Conservation (phyloP, 352 stramenopile genomes). For the Phytopythium oedochilum region DNA sequence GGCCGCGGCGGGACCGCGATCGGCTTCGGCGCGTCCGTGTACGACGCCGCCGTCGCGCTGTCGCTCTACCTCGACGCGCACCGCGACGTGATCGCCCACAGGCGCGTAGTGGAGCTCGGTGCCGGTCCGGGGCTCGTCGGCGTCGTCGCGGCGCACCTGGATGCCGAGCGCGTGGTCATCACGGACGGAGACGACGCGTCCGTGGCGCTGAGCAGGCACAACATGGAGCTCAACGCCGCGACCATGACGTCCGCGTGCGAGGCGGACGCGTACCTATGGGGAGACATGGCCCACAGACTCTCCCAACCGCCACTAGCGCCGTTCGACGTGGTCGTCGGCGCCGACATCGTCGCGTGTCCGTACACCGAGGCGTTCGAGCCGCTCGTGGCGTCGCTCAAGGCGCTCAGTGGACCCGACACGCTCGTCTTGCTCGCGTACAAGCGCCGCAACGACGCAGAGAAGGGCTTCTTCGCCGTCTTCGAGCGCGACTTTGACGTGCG, state of each 20-base stretch:
- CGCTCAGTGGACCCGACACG: conserved; percentile 34
- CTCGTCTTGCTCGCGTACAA: conserved; percentile 77
- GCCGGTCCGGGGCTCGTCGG: conserved; percentile 71
- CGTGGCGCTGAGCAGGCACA: conserved; percentile 54
- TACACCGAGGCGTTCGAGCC: conserved; percentile 66
- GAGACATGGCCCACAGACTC: conserved; percentile 18
- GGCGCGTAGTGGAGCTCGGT: conserved; percentile 68
- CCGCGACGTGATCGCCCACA: conserved; percentile 37
- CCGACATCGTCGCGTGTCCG: conserved; percentile 81
- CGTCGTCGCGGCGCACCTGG: conserved; percentile 52
- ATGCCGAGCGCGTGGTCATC: conserved; percentile 38
- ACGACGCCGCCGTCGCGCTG: conserved; percentile 72
- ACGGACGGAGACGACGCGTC: conserved; percentile 74
- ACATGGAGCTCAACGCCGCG: conserved; percentile 37
- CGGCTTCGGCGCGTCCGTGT: conserved; percentile 80
- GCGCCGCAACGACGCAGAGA: conserved; percentile 56
- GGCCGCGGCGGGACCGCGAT: conserved; percentile 64
- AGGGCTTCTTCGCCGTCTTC: conserved; percentile 57
- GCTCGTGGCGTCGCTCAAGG: conserved; percentile 45
- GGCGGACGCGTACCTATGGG: conserved; percentile 59
- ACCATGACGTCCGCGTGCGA: conserved; percentile 19
- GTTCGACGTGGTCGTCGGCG: conserved; percentile 74
- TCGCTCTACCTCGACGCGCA: conserved; percentile 71
- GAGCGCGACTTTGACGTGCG: conserved; percentile 42
- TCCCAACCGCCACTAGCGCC: neutral